Conservation (phyloP, 192 early-diverging fungal species). For the Fimicolochytrium jonesii region DNA sequence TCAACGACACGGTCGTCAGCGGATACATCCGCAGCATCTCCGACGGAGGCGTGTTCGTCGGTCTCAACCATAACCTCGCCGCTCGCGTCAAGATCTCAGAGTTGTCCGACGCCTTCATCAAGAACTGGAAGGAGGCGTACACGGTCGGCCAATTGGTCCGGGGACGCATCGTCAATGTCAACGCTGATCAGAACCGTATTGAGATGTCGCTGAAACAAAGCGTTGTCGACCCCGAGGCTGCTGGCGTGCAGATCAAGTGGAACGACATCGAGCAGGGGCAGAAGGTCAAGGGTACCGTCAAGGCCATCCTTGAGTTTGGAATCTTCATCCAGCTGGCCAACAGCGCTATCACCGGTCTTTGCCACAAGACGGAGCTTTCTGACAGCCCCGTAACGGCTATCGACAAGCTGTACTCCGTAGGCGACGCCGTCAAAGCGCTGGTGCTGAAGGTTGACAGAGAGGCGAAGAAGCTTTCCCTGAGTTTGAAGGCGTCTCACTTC, state of each 20-base stretch:
- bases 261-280: constrained; percentile 55
- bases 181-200: constrained; percentile 53
- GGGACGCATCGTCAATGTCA: constrained; percentile 64
- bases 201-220: constrained; percentile 69
- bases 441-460: constrained; percentile 70
- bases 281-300: constrained; percentile 76
- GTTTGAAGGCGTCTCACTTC: constrained; percentile 86
- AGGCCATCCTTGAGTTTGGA: constrained; percentile 67
- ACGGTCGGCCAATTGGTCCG: constrained; percentile 70
- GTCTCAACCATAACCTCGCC: constrained; percentile 53
- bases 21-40: constrained; percentile 45
- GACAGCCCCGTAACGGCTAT: constrained; percentile 72
- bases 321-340: constrained; percentile 80
- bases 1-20: constrained; percentile 25
- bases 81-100: constrained; percentile 84
- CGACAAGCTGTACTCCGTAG: constrained; percentile 70
- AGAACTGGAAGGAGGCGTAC: constrained; percentile 75
- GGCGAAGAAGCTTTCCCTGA: constrained; percentile 67
- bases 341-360: constrained; percentile 72
- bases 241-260: neutral
- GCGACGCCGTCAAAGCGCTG: constrained; percentile 78
- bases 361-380: constrained; percentile 75
- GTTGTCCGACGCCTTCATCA: constrained; percentile 78
- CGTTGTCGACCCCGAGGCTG: constrained; percentile 35
- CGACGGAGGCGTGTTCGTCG: constrained; percentile 62